Evolutionary conservation across 2,329 filamentous ascomycete species (phyloP), one percentile per base, ranked within the genome.

Genomic region (Ophiostoma pallidulum): DNA sequence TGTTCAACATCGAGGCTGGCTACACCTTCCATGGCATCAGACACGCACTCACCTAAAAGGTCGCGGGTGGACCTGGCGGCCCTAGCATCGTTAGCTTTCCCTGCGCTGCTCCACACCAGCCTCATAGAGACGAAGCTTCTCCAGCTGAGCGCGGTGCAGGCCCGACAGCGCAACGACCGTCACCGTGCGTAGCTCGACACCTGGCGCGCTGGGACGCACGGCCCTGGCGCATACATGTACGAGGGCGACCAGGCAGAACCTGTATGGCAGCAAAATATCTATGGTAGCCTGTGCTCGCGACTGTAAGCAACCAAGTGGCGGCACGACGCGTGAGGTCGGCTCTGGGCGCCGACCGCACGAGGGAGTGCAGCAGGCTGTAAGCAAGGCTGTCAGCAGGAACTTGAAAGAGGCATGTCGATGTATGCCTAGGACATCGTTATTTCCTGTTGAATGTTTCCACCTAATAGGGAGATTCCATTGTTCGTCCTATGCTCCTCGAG

Each of bases 231-330:
- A 3, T 66, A 67, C 47, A 54, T 65, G 57, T 69, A 69, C 47
- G 68, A 72, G 57, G 66, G 62, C 2, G 64, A 70, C 53, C 64
- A 64, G n/a, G 54, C 50, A 18, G 59, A 67, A 51, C 59, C 59
- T 1, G 40, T 62, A 14, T 67, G 59, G 54, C 58, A 65, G 50
- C 42, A 57, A 24, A 57, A 47, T 9, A 67, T 66, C 51, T 67
- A 60, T 50, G 66, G 63, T 7, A 50, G 37, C 4, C 61, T 60
- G 39, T 65, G 65, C 41, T 43, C 47, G 2, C 48, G 45, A 7
- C 44, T 67, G 51, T 22, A 62, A 24, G 39, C 13, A 2, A 57
- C 73, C 13, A 73, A 73, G 62, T 54, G 60, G 40, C 58, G 54
- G 39, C 66, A 63, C 53, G 71, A 69, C 58, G 56, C 64, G 16